Conservation (phyloP, 768 basidiomycete genomes). For the Zangia roseola region DNA sequence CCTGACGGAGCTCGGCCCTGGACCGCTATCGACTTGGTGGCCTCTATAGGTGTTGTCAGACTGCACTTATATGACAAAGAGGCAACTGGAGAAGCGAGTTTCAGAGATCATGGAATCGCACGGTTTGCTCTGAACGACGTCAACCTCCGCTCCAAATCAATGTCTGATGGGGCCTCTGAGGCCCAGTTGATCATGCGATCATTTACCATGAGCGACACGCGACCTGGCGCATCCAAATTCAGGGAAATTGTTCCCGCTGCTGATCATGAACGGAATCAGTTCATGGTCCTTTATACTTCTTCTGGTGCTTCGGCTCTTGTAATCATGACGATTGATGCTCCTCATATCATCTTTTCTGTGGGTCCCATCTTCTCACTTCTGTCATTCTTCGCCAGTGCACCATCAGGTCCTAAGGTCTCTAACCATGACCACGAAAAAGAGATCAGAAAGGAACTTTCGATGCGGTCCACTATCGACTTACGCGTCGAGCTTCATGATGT, state of each 20-base stretch:
- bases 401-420: conserved; percentile 25
- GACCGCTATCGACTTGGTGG: conserved; percentile 70
- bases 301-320: conserved; percentile 69
- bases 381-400: conserved; percentile 74
- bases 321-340: conserved; percentile 88
- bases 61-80: conserved; percentile 80
- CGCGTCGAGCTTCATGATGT: conserved; percentile 89
- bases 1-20: conserved; percentile 39
- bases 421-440: conserved; percentile 14
- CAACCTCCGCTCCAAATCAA: conserved; percentile 73
- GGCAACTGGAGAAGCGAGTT: conserved; percentile 53
- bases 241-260: conserved; percentile 95
- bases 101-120: conserved; percentile 80
- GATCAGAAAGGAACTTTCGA: conserved; percentile 11
- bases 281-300: conserved; percentile 88
- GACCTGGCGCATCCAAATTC: conserved; percentile 79
- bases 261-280: conserved; percentile 83
- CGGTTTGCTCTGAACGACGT: conserved; percentile 82
- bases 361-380: conserved; percentile 90
- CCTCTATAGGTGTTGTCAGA: conserved; percentile 69
- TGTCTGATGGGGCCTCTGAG: conserved; percentile 82
- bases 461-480: conserved; percentile 45
- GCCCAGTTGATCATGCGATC: conserved; percentile 87
- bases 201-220: conserved; percentile 87
- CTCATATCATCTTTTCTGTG: conserved; percentile 87